Conservation (phyloP, 2,329 filamentous ascomycete species). For the Bipolaris cookei region DNA sequence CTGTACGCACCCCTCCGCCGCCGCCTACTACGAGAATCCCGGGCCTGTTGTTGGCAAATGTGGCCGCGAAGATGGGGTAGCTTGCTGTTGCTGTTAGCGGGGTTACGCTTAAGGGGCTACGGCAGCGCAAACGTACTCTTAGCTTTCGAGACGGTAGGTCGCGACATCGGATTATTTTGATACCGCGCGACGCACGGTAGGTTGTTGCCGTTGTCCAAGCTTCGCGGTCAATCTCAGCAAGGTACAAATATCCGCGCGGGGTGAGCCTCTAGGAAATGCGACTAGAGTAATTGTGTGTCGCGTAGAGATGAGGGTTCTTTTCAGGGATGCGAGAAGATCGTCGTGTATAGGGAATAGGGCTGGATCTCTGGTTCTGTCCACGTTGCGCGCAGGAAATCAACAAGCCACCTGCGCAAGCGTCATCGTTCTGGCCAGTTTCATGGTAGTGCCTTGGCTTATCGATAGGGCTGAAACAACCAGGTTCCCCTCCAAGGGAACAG, state of each 20-base stretch:
- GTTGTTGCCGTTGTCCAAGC: conserved; percentile 4
- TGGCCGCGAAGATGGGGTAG: conserved; percentile 86
- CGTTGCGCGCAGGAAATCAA: conserved; percentile 23
- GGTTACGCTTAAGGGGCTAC: neutral
- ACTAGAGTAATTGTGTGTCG: neutral
- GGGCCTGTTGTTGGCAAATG: conserved; percentile 80
- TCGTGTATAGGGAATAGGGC: conserved; percentile 6
- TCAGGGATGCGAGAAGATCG: neutral
- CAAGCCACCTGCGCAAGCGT: conserved; percentile 19
- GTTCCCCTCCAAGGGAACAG: neutral
- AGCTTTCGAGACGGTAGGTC: conserved; percentile 40
- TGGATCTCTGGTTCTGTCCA: conserved; percentile 19
- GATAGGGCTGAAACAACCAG: conserved; percentile 13
- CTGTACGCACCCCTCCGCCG: conserved; percentile 73
- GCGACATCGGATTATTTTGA: conserved; percentile 32
- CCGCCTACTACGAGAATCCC: conserved; percentile 79
- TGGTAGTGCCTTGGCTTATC: conserved; percentile 14
- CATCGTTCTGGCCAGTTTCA: conserved; percentile 8
- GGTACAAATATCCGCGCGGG: neutral
- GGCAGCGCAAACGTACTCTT: conserved; percentile 22
- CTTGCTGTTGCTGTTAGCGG: conserved; percentile 25
- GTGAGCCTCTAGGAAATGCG: neutral
- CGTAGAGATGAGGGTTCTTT: neutral
- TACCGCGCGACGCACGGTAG: conserved; percentile 5
- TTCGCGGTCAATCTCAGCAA: conserved; percentile 1